A percentile compares a stretch with the other conserved stretches of the same genome.
These are phyloP conservation scores for Citrus trifoliata DNA, from an alignment of 345 rosid species.

Conservation along the genomic window DNA sequence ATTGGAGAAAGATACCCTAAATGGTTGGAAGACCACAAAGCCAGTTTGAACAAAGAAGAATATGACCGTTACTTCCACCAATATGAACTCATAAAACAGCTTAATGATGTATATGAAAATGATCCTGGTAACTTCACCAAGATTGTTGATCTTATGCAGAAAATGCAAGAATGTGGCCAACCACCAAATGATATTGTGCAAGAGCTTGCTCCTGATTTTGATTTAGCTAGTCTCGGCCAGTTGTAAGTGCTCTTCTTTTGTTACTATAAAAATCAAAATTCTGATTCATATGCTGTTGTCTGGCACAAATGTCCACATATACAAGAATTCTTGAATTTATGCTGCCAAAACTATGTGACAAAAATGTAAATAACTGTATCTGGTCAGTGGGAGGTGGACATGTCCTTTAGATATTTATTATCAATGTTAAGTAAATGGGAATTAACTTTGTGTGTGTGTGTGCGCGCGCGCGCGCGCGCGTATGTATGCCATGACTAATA, in stretches of 20 bases:
- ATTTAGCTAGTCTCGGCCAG: conserved; percentile 71
- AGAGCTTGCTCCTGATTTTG: conserved; percentile 88
- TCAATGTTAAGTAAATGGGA: background rate
- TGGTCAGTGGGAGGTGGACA: background rate
- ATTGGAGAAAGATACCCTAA: conserved; percentile 83
- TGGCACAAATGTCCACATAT: background rate
- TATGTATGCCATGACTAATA: background rate
- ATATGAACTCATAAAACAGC: conserved; percentile 68
- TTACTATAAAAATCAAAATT: background rate
- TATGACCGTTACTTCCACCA: conserved; percentile 65
- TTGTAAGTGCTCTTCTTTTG: conserved; percentile 52
- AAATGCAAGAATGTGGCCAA: conserved; percentile 99
- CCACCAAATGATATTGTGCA: conserved; percentile 93
- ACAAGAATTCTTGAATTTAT: background rate
- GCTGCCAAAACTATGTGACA: background rate
- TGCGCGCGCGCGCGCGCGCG: fast-evolving
- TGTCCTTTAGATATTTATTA: background rate
- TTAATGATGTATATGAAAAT: conserved; percentile 77
- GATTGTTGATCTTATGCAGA: conserved; percentile 94
- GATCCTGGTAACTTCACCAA: conserved; percentile 71
- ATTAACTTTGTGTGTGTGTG: background rate
- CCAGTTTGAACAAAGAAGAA: conserved; percentile 60
- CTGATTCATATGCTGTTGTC: background rate
- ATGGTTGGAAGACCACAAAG: conserved; percentile 87
- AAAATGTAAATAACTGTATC: background rate